Conservation (phyloP, 192 early-diverging fungal genomes). For the Backusella tuberculispora region DNA sequence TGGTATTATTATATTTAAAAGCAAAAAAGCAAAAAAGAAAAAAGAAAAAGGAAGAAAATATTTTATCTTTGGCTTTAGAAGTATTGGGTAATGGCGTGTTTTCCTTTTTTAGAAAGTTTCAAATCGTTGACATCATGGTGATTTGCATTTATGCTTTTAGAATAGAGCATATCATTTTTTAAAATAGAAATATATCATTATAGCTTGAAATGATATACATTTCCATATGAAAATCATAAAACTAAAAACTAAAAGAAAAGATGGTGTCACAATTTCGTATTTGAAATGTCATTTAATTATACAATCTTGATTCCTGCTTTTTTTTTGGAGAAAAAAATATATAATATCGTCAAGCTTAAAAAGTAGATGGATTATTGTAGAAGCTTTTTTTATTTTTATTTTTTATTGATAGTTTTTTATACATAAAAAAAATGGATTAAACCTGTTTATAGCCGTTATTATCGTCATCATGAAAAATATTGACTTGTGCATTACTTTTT, state of each 20-base stretch:
- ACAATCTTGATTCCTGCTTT: no score
- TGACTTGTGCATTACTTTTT: background rate
- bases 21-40: background rate
- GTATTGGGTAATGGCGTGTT: background rate
- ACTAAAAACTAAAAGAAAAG: no score
- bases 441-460: background rate
- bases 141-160: background rate
- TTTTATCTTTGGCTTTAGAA: background rate
- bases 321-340: no score
- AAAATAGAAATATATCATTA: background rate
- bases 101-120: constrained; percentile 1
- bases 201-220: no score
- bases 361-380: no score
- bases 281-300: no score
- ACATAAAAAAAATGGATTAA: background rate
- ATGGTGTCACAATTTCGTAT: no score
- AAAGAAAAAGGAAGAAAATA: background rate
- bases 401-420: background rate
- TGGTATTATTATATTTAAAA: no score
- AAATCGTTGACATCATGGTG: constrained; percentile 7
- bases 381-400: background rate
- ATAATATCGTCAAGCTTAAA: no score
- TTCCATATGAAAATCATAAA: no score
- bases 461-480: background rate
- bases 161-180: background rate